These are phyloP conservation scores for Apiospora arundinis DNA, from an alignment of 2,329 filamentous ascomycete genomes.

Conservation along the genomic window DNA sequence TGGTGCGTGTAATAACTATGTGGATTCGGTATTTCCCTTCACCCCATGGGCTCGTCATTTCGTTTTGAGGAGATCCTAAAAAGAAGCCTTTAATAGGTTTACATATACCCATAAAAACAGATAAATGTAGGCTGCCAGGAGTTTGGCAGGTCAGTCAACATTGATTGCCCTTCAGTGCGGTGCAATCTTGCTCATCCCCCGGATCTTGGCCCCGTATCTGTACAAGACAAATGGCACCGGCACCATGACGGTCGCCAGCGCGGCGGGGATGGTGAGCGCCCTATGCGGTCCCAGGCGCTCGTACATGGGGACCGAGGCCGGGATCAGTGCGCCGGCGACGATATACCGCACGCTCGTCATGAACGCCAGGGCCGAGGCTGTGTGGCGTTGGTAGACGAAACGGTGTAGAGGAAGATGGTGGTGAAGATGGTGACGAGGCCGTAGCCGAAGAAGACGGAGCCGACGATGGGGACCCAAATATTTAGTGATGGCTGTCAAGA, in stretches of 20 bases:
- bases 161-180: neutral
- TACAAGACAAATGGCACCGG: constrained; percentile 54
- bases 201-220: constrained; percentile 42
- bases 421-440: constrained; percentile 50
- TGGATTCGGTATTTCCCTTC: too few relatives aligned
- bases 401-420: constrained; percentile 55
- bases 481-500: neutral
- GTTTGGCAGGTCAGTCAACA: too few relatives aligned
- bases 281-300: constrained; percentile 45
- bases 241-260: constrained; percentile 45
- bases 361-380: constrained; percentile 49
- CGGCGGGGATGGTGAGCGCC: constrained; percentile 47
- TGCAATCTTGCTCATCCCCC: constrained; percentile 34
- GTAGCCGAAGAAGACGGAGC: constrained; percentile 48
- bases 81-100: too few relatives aligned
- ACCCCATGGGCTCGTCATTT: too few relatives aligned
- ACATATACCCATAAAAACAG: too few relatives aligned
- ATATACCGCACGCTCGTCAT: constrained; percentile 50
- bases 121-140: too few relatives aligned
- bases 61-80: too few relatives aligned
- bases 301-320: constrained; percentile 42
- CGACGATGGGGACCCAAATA: constrained; percentile 46
- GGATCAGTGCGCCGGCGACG: constrained; percentile 44
- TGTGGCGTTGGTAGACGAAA: constrained; percentile 47
- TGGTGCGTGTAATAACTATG: too few relatives aligned